phyloP scores from a whole-genome alignment of 805 yeast genomes.

The Cyberlindnera japonica region DNA sequence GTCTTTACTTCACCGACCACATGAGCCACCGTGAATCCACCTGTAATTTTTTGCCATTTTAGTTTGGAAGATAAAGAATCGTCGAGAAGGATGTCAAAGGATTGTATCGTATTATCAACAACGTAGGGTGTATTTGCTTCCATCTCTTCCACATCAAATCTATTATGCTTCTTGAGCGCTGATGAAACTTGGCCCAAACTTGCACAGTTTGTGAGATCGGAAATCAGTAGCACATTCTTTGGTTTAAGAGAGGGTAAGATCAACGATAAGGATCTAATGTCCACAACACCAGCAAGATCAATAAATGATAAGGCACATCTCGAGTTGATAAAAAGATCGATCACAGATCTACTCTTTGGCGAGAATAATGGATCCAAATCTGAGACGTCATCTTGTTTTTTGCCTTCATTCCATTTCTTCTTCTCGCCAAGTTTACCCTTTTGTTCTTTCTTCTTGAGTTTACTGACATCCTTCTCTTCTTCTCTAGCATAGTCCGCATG shows the following conservation, averaged over 20 bases:
- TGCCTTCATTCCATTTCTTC: slow-evolving; percentile 34
- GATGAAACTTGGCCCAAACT: slow-evolving; percentile 13
- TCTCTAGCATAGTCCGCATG: slow-evolving; percentile 56
- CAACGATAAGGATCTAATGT: slow-evolving; percentile 73
- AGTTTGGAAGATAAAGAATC: slow-evolving; percentile 56
- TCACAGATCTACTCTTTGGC: slow-evolving; percentile 45
- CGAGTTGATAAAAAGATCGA: slow-evolving; percentile 39
- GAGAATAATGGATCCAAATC: slow-evolving; percentile 46
- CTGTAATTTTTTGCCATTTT: slow-evolving; percentile 81
- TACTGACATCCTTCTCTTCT: slow-evolving; percentile 40
- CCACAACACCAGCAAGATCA: slow-evolving; percentile 82
- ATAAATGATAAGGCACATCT: slow-evolving; percentile 72
- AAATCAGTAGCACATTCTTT: slow-evolving; percentile 56
- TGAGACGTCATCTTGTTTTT: slow-evolving; percentile 49
- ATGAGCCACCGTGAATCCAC: slow-evolving; percentile 79
- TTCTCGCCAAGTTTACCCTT: slow-evolving; percentile 32
- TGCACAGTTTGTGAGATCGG: slow-evolving; percentile 36
- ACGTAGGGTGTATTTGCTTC: slow-evolving; percentile 38
- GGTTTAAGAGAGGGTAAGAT: slow-evolving; percentile 81
- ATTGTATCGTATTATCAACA: slow-evolving; percentile 51
- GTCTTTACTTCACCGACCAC: slow-evolving; percentile 60
- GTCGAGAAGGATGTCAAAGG: slow-evolving; percentile 65
- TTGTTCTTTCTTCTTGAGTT: slow-evolving; percentile 26
- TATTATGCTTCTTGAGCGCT: slow-evolving; percentile 25
- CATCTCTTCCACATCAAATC: slow-evolving; percentile 32